Evolutionary conservation across 495 filamentous ascomycete species (phyloP), one percentile per base, ranked within the genome.

Genomic region (Annulohypoxylon maeteangense): DNA sequence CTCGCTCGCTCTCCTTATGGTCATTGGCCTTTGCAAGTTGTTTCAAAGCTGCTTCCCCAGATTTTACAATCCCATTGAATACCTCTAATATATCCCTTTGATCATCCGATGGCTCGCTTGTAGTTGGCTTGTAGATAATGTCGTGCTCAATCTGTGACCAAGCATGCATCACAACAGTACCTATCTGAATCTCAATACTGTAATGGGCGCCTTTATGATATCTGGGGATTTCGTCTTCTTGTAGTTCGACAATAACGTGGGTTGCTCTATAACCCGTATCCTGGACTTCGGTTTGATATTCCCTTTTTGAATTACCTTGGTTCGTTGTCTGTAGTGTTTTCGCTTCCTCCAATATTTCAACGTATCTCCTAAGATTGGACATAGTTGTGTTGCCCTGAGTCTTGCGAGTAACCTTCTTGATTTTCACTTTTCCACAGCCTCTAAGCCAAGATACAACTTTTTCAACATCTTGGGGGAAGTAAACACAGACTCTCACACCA

Each of bases 91-190:
- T 14, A 11, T n/a, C 34, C 7, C 22, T 58, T 14, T 40, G 32
- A 2, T 40, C 34, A n/a, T 58, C 54, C 12, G 54, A 58, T 25
- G 54, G 34, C 22, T 42, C 8, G 8, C 20, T 25, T 3, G 8
- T 8, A 42, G 11, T 8, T 10, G 34, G 54, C 14, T 58, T 42
- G 22, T 42, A 58, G 20, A 58, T 42, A 14, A 58, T 58, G 3
- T 42, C 54, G 10, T 58, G 54, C n/a, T 58, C 54, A 25, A 42
- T 27, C 54, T 58, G 54, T 1, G 54, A 58, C 54, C 54, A 58
- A 25, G 34, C 32, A 27, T 58, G 54, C 54, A 58, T 58, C 2
- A 40, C 18, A 5, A 58, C 22, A n/a, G 54, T 58, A 3, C 32
- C 36, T 22, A 59, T 45, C 38, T 59, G 55, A 18, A 59, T 44